phyloP scores from a whole-genome alignment of 108 stramenopile species.

The Chaetoceros muelleri region DNA sequence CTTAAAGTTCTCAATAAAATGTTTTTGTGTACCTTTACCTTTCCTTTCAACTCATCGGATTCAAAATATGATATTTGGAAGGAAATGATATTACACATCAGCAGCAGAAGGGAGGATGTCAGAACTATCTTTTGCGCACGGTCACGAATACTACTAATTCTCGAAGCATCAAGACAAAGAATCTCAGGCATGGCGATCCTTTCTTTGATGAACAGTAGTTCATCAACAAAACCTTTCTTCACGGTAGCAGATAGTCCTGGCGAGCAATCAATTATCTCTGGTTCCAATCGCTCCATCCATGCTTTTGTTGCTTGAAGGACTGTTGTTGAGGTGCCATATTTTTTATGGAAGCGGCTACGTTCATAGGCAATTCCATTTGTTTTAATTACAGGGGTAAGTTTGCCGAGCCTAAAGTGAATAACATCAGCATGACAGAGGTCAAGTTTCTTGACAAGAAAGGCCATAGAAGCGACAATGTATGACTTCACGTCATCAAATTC shows the following conservation, averaged over 20 bases:
- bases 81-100: neutral
- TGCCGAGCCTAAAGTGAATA: neutral
- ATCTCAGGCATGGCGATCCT: neutral
- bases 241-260: neutral
- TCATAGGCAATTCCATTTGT: constrained; percentile 4
- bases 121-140: neutral
- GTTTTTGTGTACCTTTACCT: neutral
- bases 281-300: neutral
- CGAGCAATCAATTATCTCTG: neutral
- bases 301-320: neutral
- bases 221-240: neutral
- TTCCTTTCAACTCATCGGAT: neutral
- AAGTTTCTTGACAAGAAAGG: constrained; percentile 1
- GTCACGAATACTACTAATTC: neutral
- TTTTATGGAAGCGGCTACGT: neutral
- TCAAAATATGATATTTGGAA: neutral
- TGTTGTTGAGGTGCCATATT: neutral
- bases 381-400: constrained; percentile 1
- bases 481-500: neutral
- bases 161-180: neutral
- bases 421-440: constrained; percentile 3
- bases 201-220: neutral
- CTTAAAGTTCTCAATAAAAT: neutral
- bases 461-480: neutral
- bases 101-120: neutral